Evolutionary conservation across 2,329 filamentous ascomycete genomes (phyloP), one percentile per base, ranked within the genome.

Genomic region (Fusarium liriodendri): DNA sequence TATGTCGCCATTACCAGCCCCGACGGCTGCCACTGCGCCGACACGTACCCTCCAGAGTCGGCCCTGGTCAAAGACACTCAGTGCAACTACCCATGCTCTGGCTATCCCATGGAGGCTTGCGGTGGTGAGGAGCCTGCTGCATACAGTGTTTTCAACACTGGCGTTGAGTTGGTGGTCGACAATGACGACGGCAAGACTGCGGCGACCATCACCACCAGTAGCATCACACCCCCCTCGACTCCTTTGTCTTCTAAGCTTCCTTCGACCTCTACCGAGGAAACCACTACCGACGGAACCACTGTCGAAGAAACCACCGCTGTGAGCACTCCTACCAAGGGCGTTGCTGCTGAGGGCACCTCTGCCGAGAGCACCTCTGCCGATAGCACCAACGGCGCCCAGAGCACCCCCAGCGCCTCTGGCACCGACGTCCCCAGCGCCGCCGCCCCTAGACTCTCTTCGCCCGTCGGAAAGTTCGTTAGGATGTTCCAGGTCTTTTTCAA

Each of bases 1-100:
- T 5, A 7, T 13, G 55, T 59, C 35, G 16, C 33, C 55, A n/a
- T 59, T 18, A 16, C 54, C 10, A 35, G 64, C n/a, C 6, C 16
- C 3, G 10, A 29, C n/a, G n/a, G 11, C 5, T 72, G 70, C 29
- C 62, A 40, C 55, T 72, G 70, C 47, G 70, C 67, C 63, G 37
- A 64, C 40, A 67, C 63, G 22, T 72, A 70, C n/a, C 67, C 67
- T 8, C 6, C 67, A 14, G 14, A 35, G 6, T 29, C 47, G 33
- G 50, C 50, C 4, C n/a, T 59, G 13, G 27, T 72, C 27, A 52
- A 62, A 10, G 70, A 70, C 40, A 38, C 42, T 20, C 29, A 67
- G 25, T 72, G 70, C 64, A 20, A 65, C 29, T 62, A 37, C 11
- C 27, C 54, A 7, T 72, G 67, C 27, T 27, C 70, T 10, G 64